These are phyloP conservation scores for Metschnikowia continentalis DNA, from an alignment of 805 yeast genomes.

Conservation along the genomic window DNA sequence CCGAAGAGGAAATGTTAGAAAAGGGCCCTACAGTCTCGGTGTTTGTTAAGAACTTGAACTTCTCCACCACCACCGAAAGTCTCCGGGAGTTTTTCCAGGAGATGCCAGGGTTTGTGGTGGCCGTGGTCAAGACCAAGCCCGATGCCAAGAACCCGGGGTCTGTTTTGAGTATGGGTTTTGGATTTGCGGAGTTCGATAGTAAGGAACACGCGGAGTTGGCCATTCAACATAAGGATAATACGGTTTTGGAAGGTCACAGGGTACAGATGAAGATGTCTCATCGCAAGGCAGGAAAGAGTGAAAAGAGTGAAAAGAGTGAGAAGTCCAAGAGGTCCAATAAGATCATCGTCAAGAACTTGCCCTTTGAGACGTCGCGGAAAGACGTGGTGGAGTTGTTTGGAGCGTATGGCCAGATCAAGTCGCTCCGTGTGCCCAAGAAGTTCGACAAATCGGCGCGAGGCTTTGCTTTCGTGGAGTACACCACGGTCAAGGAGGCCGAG, in stretches of 20 bases:
- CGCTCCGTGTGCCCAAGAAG: constrained; percentile 94
- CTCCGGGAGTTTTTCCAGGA: constrained; percentile 61
- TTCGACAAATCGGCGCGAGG: constrained; percentile 95
- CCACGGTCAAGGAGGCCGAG: constrained; percentile 83
- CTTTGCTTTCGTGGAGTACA: constrained; percentile 94
- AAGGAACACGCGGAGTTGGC: constrained; percentile 78
- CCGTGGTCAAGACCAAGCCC: constrained; percentile 81
- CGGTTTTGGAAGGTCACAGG: constrained; percentile 82
- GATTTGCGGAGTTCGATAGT: constrained; percentile 86
- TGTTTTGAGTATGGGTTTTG: constrained; percentile 92
- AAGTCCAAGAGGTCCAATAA: constrained; percentile 55
- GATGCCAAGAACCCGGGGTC: constrained; percentile 70
- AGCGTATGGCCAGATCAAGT: constrained; percentile 89
- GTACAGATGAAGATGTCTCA: constrained; percentile 86
- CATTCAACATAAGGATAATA: constrained; percentile 66
- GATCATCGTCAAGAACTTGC: constrained; percentile 92
- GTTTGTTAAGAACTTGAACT: constrained; percentile 88
- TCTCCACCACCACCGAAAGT: constrained; percentile 61
- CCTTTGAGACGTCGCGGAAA: constrained; percentile 91
- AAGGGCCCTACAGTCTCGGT: constrained; percentile 78
- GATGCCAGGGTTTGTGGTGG: constrained; percentile 74
- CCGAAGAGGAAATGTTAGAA: constrained; percentile 38
- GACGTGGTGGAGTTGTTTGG: constrained; percentile 91
- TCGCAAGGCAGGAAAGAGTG: constrained; percentile 42
- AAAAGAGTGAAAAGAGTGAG: constrained; percentile 19